Conservation (phyloP, 2,329 filamentous ascomycete species). For the Alternaria incomplexa region DNA sequence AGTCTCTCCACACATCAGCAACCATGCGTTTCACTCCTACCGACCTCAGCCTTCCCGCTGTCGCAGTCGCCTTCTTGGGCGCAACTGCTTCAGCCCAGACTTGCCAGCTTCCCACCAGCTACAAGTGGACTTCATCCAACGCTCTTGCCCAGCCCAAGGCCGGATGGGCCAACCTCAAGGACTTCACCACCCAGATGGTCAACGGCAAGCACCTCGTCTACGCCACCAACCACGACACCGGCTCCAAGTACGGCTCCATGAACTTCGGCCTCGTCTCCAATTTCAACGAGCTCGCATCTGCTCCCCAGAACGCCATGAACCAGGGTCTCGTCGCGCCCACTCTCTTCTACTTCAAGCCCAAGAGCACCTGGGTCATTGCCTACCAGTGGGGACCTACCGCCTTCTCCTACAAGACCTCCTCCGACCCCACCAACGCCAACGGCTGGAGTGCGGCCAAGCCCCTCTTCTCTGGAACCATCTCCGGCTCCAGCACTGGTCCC, state of each 20-base stretch:
- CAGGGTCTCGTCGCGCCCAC: slow-evolving; percentile 63
- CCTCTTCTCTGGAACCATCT: slow-evolving; percentile 64
- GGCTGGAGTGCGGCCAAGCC: slow-evolving; percentile 62
- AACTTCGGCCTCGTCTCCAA: slow-evolving; percentile 62
- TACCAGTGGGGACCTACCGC: slow-evolving; percentile 67
- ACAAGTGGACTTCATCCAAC: slow-evolving; percentile 61
- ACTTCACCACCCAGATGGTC: slow-evolving; percentile 64
- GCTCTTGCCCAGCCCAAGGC: slow-evolving; percentile 59
- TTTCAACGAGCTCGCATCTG: slow-evolving; percentile 60
- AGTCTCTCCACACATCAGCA: neutral
- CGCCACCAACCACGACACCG: slow-evolving; percentile 56
- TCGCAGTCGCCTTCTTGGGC: slow-evolving; percentile 17
- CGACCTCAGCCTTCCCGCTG: slow-evolving; percentile 9
- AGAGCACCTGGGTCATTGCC: slow-evolving; percentile 68
- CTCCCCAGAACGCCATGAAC: slow-evolving; percentile 60
- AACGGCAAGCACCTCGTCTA: slow-evolving; percentile 68
- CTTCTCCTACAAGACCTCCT: slow-evolving; percentile 67
- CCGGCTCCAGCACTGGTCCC: slow-evolving; percentile 57
- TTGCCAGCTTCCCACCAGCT: slow-evolving; percentile 62
- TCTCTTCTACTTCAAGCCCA: slow-evolving; percentile 68
- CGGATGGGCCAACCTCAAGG: slow-evolving; percentile 66
- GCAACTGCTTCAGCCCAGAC: slow-evolving; percentile 22
- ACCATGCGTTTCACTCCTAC: slow-evolving; percentile 13
- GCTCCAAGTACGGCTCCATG: slow-evolving; percentile 63
- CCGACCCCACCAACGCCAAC: slow-evolving; percentile 62